A percentile compares a stretch with the other conserved stretches of the same genome.
Evolutionary conservation across 1,139 yeast genomes (phyloP).

Genomic region (Yamadazyma trypodendri): DNA sequence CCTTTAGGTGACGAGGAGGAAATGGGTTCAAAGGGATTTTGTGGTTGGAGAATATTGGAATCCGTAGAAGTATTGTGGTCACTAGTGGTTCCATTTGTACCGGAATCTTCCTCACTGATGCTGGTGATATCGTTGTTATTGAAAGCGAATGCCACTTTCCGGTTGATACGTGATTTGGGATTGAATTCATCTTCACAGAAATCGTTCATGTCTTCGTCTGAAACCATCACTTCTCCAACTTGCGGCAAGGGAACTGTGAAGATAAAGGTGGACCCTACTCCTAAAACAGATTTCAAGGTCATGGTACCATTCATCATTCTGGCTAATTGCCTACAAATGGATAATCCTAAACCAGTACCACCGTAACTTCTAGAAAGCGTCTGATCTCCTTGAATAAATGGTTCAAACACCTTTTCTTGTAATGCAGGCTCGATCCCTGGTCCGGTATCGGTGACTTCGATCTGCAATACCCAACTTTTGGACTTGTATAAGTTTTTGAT

Average conservation of each 20-base stretch:
- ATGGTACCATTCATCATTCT: slow-evolving; percentile 86
- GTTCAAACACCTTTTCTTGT: slow-evolving; percentile 87
- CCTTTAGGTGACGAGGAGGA: background rate
- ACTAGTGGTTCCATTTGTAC: slow-evolving; percentile 1
- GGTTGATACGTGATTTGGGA: slow-evolving; percentile 33
- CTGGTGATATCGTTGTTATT: slow-evolving; percentile 14
- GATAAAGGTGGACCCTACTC: slow-evolving; percentile 78
- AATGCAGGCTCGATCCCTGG: slow-evolving; percentile 83
- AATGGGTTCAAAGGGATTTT: background rate
- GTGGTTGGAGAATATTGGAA: background rate
- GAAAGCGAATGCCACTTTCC: slow-evolving; percentile 38
- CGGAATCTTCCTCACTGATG: slow-evolving; percentile 3
- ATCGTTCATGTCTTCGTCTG: slow-evolving; percentile 36
- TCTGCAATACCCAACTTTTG: slow-evolving; percentile 62
- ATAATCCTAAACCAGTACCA: slow-evolving; percentile 93
- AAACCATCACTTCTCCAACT: slow-evolving; percentile 56
- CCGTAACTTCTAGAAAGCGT: slow-evolving; percentile 88
- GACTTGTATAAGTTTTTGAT: slow-evolving; percentile 39
- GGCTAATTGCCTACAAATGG: slow-evolving; percentile 89
- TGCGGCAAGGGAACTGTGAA: slow-evolving; percentile 78
- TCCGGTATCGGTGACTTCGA: slow-evolving; percentile 86
- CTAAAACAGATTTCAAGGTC: slow-evolving; percentile 63
- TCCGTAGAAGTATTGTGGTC: background rate
- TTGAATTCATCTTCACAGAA: slow-evolving; percentile 48
- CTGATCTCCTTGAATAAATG: slow-evolving; percentile 96